These are phyloP conservation scores for Phaffomyces thermotolerans DNA, from an alignment of 805 yeast genomes.

Conservation along the genomic window DNA sequence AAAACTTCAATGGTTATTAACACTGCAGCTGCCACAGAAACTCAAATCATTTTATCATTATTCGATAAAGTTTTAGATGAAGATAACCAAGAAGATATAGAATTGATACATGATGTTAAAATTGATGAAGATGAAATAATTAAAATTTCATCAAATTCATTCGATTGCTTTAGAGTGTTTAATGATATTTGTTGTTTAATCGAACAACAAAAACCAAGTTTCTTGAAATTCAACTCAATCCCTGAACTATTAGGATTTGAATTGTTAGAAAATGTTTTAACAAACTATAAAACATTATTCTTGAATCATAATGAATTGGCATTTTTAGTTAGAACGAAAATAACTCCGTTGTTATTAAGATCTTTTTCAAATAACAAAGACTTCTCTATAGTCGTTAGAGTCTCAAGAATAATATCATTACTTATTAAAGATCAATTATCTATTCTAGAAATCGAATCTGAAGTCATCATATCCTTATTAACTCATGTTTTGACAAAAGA, in stretches of 20 bases:
- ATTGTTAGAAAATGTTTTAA: constrained; percentile 69
- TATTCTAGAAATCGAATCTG: constrained; percentile 67
- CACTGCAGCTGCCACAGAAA: constrained; percentile 90
- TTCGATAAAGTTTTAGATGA: constrained; percentile 58
- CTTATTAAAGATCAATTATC: constrained; percentile 49
- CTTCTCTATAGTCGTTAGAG: constrained; percentile 68
- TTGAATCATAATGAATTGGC: constrained; percentile 55
- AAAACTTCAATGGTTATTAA: constrained; percentile 74
- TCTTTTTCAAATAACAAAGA: constrained; percentile 50
- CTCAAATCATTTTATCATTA: constrained; percentile 71
- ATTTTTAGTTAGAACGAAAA: constrained; percentile 53
- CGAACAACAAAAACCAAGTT: constrained; percentile 48
- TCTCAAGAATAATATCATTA: constrained; percentile 61
- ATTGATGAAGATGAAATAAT: constrained; percentile 38
- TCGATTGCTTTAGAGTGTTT: constrained; percentile 66
- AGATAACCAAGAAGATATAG: constrained; percentile 19
- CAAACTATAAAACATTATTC: constrained; percentile 54
- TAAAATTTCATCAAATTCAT: constrained; percentile 44
- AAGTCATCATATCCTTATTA: constrained; percentile 67
- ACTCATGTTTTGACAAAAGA: constrained; percentile 64
- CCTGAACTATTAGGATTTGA: constrained; percentile 72
- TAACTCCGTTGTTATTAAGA: constrained; percentile 71
- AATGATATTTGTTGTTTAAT: constrained; percentile 65
- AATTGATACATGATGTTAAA: constrained; percentile 10
- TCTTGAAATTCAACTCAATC: constrained; percentile 44